A percentile compares a stretch with the other conserved stretches of the same genome.
phyloP scores from a whole-genome alignment of 2,329 filamentous ascomycete genomes.

The Cercospora canescens region DNA sequence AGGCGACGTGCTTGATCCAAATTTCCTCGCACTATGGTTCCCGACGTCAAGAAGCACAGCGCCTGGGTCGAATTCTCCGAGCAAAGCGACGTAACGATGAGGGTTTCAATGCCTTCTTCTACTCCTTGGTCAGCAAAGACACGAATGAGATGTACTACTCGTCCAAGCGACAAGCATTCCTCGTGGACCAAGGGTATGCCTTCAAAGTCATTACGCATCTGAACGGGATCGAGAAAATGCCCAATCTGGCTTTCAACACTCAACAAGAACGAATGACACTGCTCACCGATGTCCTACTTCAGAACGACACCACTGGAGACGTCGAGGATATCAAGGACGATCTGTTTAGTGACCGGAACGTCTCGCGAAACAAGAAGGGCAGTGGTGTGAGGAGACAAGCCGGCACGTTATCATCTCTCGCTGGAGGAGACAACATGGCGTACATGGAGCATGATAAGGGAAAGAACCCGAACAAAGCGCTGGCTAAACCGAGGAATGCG shows the following conservation, averaged over 20 bases:
- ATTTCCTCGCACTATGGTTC: slow-evolving; percentile 98
- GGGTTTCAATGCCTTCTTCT: slow-evolving; percentile 99
- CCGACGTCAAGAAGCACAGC: slow-evolving; percentile 92
- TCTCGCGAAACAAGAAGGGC: slow-evolving; percentile 41
- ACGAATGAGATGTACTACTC: slow-evolving; percentile 98
- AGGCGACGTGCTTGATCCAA: slow-evolving; percentile 94
- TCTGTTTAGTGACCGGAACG: slow-evolving; percentile 61
- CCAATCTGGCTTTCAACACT: slow-evolving; percentile 76
- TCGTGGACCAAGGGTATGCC: slow-evolving; percentile 96
- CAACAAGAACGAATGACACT: slow-evolving; percentile 80
- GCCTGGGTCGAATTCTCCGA: slow-evolving; percentile 86
- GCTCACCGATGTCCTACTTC: slow-evolving; percentile 83
- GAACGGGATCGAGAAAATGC: slow-evolving; percentile 83
- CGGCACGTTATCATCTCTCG: slow-evolving; percentile 80
- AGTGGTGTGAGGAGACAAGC: slow-evolving; percentile 75
- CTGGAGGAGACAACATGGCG: slow-evolving; percentile 96
- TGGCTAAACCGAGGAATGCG: slow-evolving; percentile 45
- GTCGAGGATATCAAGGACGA: slow-evolving; percentile 71
- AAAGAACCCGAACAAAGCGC: slow-evolving; percentile 44
- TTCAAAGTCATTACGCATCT: slow-evolving; percentile 99
- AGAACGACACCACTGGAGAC: slow-evolving; percentile 73
- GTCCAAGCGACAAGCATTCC: slow-evolving; percentile 91
- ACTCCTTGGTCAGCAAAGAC: slow-evolving; percentile 94
- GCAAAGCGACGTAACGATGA: slow-evolving; percentile 96
- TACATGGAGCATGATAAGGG: slow-evolving; percentile 56